Conservation (phyloP, 306 rosid genomes). For the Mimosa bimucronata region DNA sequence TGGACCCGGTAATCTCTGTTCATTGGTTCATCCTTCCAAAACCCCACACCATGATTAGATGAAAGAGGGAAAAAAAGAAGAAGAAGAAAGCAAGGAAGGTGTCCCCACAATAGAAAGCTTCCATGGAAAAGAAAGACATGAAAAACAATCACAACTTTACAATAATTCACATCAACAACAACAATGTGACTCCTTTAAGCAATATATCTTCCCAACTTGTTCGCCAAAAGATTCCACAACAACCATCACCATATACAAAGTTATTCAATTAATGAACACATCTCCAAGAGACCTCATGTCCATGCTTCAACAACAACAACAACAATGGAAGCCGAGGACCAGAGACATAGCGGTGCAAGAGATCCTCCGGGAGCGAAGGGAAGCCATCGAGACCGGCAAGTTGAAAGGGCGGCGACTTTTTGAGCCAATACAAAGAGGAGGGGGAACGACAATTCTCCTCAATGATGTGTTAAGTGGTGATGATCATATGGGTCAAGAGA, state of each 20-base stretch:
- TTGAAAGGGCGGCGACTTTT: conserved; percentile 61
- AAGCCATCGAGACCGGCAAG: conserved; percentile 47
- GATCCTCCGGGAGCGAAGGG: conserved; percentile 47
- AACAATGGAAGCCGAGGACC: conserved; percentile 13
- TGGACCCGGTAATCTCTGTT: conserved; percentile 14
- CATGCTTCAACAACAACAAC: conserved; percentile 44
- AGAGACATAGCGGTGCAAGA: conserved; percentile 41
- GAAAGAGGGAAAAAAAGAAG: not conserved
- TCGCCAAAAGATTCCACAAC: conserved; percentile 35
- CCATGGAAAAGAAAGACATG: conserved; percentile 33
- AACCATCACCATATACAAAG: conserved; percentile 10
- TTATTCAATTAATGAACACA: conserved; percentile 30
- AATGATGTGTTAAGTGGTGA: not conserved
- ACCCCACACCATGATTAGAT: conserved; percentile 17
- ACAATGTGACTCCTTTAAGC: conserved; percentile 40
- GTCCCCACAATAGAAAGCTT: conserved; percentile 51
- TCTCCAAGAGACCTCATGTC: conserved; percentile 58
- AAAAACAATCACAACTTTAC: conserved; percentile 39
- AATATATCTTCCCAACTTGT: not conserved
- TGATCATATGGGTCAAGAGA: conserved; percentile 32
- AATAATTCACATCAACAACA: conserved; percentile 44
- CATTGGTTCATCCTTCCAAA: not conserved
- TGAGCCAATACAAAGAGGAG: conserved; percentile 12
- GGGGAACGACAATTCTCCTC: not conserved
- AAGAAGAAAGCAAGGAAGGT: conserved; percentile 2